phyloP scores from a whole-genome alignment of 1,139 yeast genomes.

The Yamadazyma kanchanaburiensis region DNA sequence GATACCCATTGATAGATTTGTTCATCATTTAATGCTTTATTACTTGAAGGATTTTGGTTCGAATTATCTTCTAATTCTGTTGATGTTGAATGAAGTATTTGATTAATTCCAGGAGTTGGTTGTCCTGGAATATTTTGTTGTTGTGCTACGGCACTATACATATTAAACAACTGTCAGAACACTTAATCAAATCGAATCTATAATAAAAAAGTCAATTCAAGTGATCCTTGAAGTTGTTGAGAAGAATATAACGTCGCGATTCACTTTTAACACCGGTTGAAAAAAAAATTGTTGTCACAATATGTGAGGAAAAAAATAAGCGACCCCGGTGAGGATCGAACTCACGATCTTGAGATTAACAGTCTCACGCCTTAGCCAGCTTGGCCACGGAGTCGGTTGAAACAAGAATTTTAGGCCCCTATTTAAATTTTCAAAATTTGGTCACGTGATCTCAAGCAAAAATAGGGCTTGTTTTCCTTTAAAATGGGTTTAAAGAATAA shows the following conservation, averaged over 20 bases:
- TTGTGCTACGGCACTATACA: slow-evolving; percentile 13
- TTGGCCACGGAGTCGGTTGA: slow-evolving; percentile 50
- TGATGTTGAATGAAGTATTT: slow-evolving; percentile 1
- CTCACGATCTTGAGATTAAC: slow-evolving; percentile 60
- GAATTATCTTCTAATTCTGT: too few species aligned
- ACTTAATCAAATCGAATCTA: too few species aligned
- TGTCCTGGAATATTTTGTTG: slow-evolving; percentile 8
- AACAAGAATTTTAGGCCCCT: background rate
- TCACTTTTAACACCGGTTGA: too few species aligned
- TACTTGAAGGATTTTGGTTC: slow-evolving; percentile 3
- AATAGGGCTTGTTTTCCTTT: too few species aligned
- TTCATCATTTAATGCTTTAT: slow-evolving; percentile 73
- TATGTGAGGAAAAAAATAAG: slow-evolving; percentile 7
- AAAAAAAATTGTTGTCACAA: too few species aligned
- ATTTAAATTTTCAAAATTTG: too few species aligned
- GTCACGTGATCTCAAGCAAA: too few species aligned
- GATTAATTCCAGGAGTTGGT: too few species aligned
- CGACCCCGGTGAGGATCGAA: slow-evolving; percentile 47
- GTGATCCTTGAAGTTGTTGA: background rate
- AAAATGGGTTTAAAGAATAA: too few species aligned
- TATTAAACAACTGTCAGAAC: slow-evolving; percentile 1
- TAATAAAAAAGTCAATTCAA: too few species aligned
- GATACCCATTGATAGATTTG: slow-evolving; percentile 88
- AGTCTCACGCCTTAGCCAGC: slow-evolving; percentile 61
- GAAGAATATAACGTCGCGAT: slow-evolving; percentile 2